phyloP scores from a whole-genome alignment of 78 protist species.

The Dictyostelium capitatum region DNA sequence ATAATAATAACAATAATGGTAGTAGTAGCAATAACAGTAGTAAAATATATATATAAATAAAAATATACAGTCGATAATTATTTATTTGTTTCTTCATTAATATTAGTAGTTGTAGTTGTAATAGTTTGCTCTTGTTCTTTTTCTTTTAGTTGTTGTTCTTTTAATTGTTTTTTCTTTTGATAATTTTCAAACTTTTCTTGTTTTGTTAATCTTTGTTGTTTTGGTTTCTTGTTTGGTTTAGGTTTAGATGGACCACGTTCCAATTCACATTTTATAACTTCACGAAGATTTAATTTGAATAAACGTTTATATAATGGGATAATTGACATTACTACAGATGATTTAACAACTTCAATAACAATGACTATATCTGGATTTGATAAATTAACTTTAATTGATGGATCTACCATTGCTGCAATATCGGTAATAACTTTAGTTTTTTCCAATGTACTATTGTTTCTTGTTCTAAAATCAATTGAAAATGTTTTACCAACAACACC shows the following conservation, averaged over 20 bases:
- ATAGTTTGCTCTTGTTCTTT: too few relatives aligned
- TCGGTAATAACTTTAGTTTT: neutral
- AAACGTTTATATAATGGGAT: neutral
- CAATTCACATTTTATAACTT: neutral
- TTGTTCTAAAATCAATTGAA: constrained; percentile 53
- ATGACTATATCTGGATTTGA: constrained; percentile 18
- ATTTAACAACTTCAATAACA: constrained; percentile 41
- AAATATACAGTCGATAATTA: too few relatives aligned
- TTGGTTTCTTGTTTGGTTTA: neutral
- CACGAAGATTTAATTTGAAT: constrained; percentile 46
- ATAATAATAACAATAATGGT: too few relatives aligned
- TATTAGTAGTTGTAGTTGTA: too few relatives aligned
- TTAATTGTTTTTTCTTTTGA: too few relatives aligned
- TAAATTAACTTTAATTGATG: constrained; percentile 30
- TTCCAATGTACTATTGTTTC: constrained; percentile 18
- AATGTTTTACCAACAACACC: constrained; percentile 6
- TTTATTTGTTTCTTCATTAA: too few relatives aligned
- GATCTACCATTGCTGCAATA: constrained; percentile 23
- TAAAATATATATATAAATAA: too few relatives aligned
- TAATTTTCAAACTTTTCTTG: too few relatives aligned
- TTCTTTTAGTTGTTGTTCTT: too few relatives aligned
- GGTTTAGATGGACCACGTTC: neutral
- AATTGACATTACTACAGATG: neutral
- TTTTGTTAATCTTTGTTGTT: too few relatives aligned
- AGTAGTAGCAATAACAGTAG: too few relatives aligned